Percentiles rank a stretch among this genome's conserved stretches.
These are phyloP conservation scores for Nepenthes alata DNA, from an alignment of 179 eudicot species.

Conservation along the genomic window DNA sequence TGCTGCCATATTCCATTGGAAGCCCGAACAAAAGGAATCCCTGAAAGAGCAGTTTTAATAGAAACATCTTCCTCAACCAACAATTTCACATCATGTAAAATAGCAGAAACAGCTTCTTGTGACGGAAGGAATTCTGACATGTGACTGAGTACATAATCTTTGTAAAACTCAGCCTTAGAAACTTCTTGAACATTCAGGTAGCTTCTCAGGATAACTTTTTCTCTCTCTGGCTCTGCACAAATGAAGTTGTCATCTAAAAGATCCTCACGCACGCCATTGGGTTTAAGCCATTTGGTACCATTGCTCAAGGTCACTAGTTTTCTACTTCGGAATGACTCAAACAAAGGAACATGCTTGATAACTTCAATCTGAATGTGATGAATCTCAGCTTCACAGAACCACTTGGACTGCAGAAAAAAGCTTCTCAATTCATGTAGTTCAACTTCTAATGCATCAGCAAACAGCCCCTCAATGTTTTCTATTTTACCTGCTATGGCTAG, in stretches of 20 bases:
- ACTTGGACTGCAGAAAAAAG: conserved; percentile 92
- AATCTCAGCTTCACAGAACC: conserved; percentile 69
- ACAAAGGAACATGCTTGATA: conserved; percentile 76
- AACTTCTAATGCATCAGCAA: conserved; percentile 70
- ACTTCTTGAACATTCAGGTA: conserved; percentile 55
- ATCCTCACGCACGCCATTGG: conserved; percentile 64
- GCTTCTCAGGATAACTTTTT: conserved; percentile 55
- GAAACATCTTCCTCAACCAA: conserved; percentile 69
- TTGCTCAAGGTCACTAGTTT: conserved; percentile 49
- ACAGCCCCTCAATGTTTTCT: conserved; percentile 53
- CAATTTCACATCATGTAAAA: conserved; percentile 54
- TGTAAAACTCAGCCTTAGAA: conserved; percentile 63
- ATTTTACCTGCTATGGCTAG: conserved; percentile 42
- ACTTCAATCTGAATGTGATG: conserved; percentile 40
- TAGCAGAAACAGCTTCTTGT: conserved; percentile 52
- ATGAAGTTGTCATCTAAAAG: conserved; percentile 87
- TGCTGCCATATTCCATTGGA: conserved; percentile 71
- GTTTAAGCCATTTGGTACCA: conserved; percentile 75
- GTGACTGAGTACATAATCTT: conserved; percentile 62
- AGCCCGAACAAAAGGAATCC: conserved; percentile 74
- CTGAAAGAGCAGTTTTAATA: conserved; percentile 46
- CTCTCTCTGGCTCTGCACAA: conserved; percentile 78
- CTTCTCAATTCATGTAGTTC: conserved; percentile 85
- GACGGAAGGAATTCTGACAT: conserved; percentile 66
- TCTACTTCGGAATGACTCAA: conserved; percentile 79